Base-by-base conservation (phyloP, 2,329 filamentous ascomycete genomes). In the Fusarium hainanense region DNA sequence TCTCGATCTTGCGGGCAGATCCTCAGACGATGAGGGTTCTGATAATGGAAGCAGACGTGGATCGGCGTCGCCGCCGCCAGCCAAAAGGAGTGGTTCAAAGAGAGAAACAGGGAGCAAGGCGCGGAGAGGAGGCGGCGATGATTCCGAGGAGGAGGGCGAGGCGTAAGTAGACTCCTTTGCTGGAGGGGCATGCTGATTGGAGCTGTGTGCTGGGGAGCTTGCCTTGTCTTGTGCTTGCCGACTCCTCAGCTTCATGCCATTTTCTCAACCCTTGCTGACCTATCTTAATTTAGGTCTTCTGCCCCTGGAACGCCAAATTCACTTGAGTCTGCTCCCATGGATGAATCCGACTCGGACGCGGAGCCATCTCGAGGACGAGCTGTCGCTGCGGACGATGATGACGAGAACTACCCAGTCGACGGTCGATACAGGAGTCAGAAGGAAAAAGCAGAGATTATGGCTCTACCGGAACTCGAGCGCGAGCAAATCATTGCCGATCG, bases 401-500 rank as follows among this genome's bases (percentile, higher is more conserved):
- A 88, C 56, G 87, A 90, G 76, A 84, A 91, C 58, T 96, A 97
- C 77, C 94, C 95, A 0, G 87, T 97, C 68, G 96, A 99, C 70
- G 94, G 95, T 73, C 90, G 96, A 75, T 96, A 93, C 79, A 87
- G 88, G 74, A 92, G 89, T 71, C 85, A 89, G 46, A 85, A 88
- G 41, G 93, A 96, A 77, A 94, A 93, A 79, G 86, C 86, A 10
- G 85, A 92, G 54, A 96, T 99, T 67, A 90, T 96, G 87, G 88
- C 85, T 59, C 89, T 98, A 87, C 91, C 94, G 30, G 94, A 98
- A 82, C 90, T 98, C 54, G 90, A 97, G 77, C 92, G 95, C 68
- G 96, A 99, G 80, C 89, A 93, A 77, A 90, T 97, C 46, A 87
- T 99, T 9, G 95, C 94, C 21, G 93, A 97, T 72, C 93, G 96